A percentile compares a stretch with the other conserved stretches of the same genome.
These are phyloP conservation scores for Somion occarium DNA, from an alignment of 1,284 basidiomycete species.

Conservation along the genomic window DNA sequence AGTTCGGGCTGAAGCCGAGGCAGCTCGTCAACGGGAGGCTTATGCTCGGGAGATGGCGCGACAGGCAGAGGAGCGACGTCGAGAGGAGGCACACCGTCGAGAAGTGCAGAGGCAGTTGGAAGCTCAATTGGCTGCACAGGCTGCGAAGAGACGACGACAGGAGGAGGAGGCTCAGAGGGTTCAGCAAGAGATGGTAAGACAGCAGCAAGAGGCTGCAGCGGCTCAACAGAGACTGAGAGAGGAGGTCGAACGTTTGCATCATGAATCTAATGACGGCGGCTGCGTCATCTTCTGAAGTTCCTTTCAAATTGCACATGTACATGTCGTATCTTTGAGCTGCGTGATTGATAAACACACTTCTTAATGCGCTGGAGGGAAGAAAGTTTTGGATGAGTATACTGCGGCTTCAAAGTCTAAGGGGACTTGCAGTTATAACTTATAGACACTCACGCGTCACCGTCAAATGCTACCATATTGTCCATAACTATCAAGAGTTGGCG, in stretches of 20 bases:
- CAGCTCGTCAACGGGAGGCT: background rate
- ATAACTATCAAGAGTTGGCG: too few relatives aligned
- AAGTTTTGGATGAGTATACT: too few relatives aligned
- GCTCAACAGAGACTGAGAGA: background rate
- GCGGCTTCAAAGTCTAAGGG: too few relatives aligned
- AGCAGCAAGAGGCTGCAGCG: background rate
- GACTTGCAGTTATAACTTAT: too few relatives aligned
- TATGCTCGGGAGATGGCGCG: background rate
- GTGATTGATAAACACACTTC: too few relatives aligned
- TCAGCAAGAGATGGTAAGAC: background rate
- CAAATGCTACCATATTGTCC: too few relatives aligned
- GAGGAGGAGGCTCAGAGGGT: background rate
- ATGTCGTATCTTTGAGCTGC: too few relatives aligned
- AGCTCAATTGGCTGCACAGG: too few relatives aligned
- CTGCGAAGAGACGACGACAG: background rate
- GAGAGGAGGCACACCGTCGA: background rate
- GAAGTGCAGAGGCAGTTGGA: background rate
- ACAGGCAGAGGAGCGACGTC: constrained; percentile 1
- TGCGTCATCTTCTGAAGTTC: background rate
- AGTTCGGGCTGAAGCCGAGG: background rate
- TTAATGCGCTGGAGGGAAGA: too few relatives aligned
- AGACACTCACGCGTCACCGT: too few relatives aligned
- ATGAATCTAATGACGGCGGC: background rate
- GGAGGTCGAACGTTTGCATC: background rate
- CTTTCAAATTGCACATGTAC: too few relatives aligned